Percentiles rank a stretch among this genome's conserved stretches.
These are phyloP conservation scores for Zymoseptoria brevis DNA, from an alignment of 2,329 filamentous ascomycete species.

Conservation along the genomic window DNA sequence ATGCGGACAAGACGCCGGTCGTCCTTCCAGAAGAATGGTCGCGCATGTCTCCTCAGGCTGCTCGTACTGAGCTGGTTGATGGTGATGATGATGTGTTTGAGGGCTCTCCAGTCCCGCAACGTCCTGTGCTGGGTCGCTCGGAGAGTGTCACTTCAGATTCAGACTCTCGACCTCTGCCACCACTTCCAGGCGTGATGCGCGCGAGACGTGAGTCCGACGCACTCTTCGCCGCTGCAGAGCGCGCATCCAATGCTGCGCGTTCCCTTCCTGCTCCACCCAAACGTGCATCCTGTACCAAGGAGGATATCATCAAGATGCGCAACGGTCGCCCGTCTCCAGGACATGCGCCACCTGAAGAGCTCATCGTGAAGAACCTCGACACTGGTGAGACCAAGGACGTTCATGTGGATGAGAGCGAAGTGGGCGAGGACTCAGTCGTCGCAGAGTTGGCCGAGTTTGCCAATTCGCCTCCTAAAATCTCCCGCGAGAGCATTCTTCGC, in stretches of 20 bases:
- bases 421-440: conserved; percentile 30
- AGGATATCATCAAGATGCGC: conserved; percentile 65
- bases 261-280: conserved; percentile 64
- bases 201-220: conserved; percentile 46
- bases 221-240: conserved; percentile 64
- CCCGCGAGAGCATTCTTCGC: conserved; percentile 84
- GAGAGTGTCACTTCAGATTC: conserved; percentile 71
- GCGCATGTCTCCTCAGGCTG: conserved; percentile 60
- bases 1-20: conserved; percentile 93
- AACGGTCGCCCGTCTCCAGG: conserved; percentile 17
- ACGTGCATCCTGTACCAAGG: conserved; percentile 60
- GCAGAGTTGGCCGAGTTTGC: conserved; percentile 29
- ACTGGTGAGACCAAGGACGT: conserved; percentile 20
- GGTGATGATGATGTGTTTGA: conserved; percentile 61
- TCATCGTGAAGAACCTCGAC: conserved; percentile 24
- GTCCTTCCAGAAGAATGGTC: conserved; percentile 97
- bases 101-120: conserved; percentile 42
- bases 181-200: conserved; percentile 60
- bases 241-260: conserved; percentile 58
- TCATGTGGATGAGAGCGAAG: conserved; percentile 13
- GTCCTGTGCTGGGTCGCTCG: conserved; percentile 53
- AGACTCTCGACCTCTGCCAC: conserved; percentile 77
- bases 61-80: conserved; percentile 47
- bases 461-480: conserved; percentile 62
- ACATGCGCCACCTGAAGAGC: conserved; percentile 30